Conservation (phyloP, 768 basidiomycete species). For the Flagelloscypha sp. region DNA sequence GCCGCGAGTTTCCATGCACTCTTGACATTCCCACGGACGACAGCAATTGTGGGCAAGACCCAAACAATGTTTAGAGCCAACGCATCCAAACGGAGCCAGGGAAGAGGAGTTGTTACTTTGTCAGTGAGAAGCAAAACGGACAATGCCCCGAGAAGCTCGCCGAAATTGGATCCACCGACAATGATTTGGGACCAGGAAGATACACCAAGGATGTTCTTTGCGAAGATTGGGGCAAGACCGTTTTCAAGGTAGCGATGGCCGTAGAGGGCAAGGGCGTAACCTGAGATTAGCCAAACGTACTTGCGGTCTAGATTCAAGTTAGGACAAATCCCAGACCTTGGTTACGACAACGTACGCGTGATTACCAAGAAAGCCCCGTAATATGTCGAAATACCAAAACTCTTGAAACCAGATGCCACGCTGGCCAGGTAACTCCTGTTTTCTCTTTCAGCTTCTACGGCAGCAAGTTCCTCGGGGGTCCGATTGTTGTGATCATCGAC, state of each 20-base stretch:
- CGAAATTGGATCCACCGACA: conserved; percentile 26
- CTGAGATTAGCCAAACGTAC: conserved; percentile 20
- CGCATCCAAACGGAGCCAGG: conserved; percentile 24
- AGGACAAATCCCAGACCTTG: too few relatives aligned
- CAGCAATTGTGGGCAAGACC: conserved; percentile 20
- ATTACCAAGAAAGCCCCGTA: too few relatives aligned
- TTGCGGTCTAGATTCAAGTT: too few relatives aligned
- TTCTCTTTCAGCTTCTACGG: conserved; percentile 14
- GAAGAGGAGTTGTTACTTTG: conserved; percentile 21
- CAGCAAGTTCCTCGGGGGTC: conserved; percentile 18
- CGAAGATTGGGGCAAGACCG: conserved; percentile 21
- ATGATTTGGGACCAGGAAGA: conserved; percentile 27
- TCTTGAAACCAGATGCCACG: too few relatives aligned
- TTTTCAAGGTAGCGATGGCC: conserved; percentile 24
- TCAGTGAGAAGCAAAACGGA: conserved; percentile 22
- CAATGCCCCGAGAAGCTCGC: conserved; percentile 24
- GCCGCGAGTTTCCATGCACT: conserved; percentile 26
- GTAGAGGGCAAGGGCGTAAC: conserved; percentile 23
- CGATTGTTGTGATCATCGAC: too few relatives aligned
- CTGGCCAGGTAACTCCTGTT: too few relatives aligned
- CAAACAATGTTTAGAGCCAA: conserved; percentile 23
- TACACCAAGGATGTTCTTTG: conserved; percentile 19
- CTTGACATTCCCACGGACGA: too few relatives aligned
- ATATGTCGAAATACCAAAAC: too few relatives aligned
- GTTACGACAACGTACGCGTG: too few relatives aligned